Evolutionary conservation across 305 asterid species (phyloP).

Genomic region (Lippia alba): DNA sequence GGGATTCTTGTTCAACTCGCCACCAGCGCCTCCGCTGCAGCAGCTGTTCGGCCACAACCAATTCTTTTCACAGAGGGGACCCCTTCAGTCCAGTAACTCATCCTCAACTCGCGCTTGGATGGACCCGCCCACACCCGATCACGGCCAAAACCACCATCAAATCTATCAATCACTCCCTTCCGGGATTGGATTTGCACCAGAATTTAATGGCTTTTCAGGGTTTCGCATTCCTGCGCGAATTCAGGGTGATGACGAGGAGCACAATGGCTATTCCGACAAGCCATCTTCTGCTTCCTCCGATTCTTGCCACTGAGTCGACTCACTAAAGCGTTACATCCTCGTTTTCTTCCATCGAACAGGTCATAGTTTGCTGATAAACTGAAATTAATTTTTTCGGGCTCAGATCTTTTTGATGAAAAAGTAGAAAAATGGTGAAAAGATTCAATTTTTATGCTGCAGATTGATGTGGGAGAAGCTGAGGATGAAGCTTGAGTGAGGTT

Average conservation of each 20-base stretch:
- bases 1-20: constrained; percentile 66
- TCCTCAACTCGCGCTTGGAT: constrained; percentile 97
- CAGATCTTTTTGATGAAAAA: constrained; percentile 19
- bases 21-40: constrained; percentile 58
- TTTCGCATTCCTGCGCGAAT: constrained; percentile 89
- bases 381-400: constrained; percentile 39
- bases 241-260: constrained; percentile 99
- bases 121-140: constrained; percentile 70
- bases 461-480: constrained; percentile 32
- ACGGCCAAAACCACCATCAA: constrained; percentile 51
- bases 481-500: constrained; percentile 49
- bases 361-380: constrained; percentile 7
- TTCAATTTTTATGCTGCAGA: constrained; percentile 25
- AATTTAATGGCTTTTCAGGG: constrained; percentile 71
- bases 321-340: constrained; percentile 27
- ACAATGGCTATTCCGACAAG: constrained; percentile 89
- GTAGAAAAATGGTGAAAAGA: constrained; percentile 3
- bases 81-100: constrained; percentile 99
- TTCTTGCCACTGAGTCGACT: constrained; percentile 76
- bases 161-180: constrained; percentile 58
- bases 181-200: constrained; percentile 65
- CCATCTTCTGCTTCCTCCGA: constrained; percentile 99
- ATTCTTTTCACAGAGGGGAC: constrained; percentile 91
- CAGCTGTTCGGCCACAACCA: constrained; percentile 81
- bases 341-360: constrained; percentile 37